phyloP scores from a whole-genome alignment of 371 early-diverging fungal species.

The Lichtheimia hyalospora region DNA sequence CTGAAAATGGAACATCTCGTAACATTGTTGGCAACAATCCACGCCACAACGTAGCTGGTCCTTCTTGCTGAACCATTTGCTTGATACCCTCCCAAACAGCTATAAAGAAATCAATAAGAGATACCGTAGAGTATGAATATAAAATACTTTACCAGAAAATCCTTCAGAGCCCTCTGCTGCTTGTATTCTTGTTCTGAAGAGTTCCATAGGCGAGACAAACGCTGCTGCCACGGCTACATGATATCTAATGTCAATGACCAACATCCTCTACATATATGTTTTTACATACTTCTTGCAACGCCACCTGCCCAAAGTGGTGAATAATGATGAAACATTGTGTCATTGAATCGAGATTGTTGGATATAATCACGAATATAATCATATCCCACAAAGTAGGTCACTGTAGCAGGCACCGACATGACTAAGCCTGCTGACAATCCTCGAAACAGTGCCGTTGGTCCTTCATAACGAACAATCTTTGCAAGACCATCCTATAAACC shows the following conservation, averaged over 20 bases:
- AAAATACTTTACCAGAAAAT: conserved; percentile 33
- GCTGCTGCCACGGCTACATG: conserved; percentile 71
- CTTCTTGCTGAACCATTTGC: conserved; percentile 63
- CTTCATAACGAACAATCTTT: conserved; percentile 83
- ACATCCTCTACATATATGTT: not conserved
- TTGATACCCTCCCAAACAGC: conserved; percentile 63
- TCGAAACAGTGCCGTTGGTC: conserved; percentile 79
- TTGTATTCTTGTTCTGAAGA: conserved; percentile 92
- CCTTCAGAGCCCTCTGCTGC: conserved; percentile 56
- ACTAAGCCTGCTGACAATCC: conserved; percentile 87
- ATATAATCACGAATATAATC: conserved; percentile 76
- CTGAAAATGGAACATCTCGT: conserved; percentile 58
- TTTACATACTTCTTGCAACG: conserved; percentile 71
- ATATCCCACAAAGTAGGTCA: conserved; percentile 95
- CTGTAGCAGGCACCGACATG: conserved; percentile 91
- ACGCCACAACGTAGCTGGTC: conserved; percentile 79
- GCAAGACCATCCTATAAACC: conserved; percentile 69
- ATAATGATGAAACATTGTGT: conserved; percentile 32
- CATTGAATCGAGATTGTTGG: conserved; percentile 19
- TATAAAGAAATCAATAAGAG: not conserved
- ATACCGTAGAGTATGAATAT: not conserved
- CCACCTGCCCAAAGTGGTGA: conserved; percentile 84
- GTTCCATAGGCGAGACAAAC: conserved; percentile 87
- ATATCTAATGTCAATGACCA: not conserved
- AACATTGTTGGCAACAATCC: conserved; percentile 50